Percentiles rank a stretch among this genome's conserved stretches.
These are phyloP conservation scores for Teratosphaeria epicoccoides DNA, from an alignment of 2,329 filamentous ascomycete species.

Conservation along the genomic window DNA sequence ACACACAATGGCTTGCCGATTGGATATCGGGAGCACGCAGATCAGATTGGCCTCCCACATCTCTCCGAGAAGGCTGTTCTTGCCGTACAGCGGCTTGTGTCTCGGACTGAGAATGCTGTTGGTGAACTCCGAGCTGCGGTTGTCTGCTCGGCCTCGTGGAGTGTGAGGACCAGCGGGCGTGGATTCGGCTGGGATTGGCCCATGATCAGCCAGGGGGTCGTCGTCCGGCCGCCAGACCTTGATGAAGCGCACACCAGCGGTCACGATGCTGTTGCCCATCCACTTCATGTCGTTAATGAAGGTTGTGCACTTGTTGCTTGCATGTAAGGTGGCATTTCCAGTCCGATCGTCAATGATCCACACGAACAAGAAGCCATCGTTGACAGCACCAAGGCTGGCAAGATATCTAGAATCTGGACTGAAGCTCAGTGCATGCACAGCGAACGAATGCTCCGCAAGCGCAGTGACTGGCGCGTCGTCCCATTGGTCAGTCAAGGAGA, in stretches of 20 bases:
- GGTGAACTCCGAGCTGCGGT: conserved; percentile 19
- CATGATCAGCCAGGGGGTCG: conserved; percentile 15
- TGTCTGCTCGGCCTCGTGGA: conserved; percentile 25
- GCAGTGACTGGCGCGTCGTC: conserved; percentile 76
- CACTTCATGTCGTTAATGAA: conserved; percentile 78
- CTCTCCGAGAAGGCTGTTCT: conserved; percentile 75
- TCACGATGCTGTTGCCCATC: conserved; percentile 75
- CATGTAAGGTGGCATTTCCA: conserved; percentile 67
- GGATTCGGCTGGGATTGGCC: conserved; percentile 3
- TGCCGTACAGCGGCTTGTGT: conserved; percentile 65
- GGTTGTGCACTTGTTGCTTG: conserved; percentile 86
- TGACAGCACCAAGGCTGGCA: conserved; percentile 76
- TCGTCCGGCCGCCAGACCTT: conserved; percentile 89
- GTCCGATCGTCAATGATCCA: conserved; percentile 79
- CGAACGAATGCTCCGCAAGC: conserved; percentile 80
- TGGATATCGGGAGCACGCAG: conserved; percentile 60
- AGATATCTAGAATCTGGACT: conserved; percentile 77
- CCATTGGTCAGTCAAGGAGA: conserved; percentile 64
- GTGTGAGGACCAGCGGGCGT: conserved; percentile 11
- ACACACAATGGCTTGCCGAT: conserved; percentile 68
- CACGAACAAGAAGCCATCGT: conserved; percentile 88
- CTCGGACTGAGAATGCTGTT: conserved; percentile 30
- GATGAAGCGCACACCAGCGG: conserved; percentile 79
- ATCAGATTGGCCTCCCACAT: conserved; percentile 79
- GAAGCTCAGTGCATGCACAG: conserved; percentile 80